Base-by-base conservation (phyloP, 225 moss, liverwort and hornwort genomes). In the Neckera pumila region DNA sequence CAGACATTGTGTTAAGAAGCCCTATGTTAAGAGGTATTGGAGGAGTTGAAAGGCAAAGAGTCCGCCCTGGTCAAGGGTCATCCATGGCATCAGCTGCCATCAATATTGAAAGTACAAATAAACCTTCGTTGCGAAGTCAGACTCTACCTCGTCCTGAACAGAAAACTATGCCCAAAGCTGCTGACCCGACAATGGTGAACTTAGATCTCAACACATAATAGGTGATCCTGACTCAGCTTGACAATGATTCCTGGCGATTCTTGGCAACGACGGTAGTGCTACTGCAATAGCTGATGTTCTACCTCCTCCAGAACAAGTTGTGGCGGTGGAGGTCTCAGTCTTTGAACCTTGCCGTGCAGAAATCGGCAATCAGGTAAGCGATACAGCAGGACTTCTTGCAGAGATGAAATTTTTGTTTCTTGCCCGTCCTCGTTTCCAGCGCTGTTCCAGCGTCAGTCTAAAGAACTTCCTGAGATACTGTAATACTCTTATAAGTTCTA, bases 251-350 rank as follows among this genome's bases (percentile, higher is more conserved):
- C 75, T 94, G 78, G 93, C 96, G 34, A 76, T 94, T 23, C 80
- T 97, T 61, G 93, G 89, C 79, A 91, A 93, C 70, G 94, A 95
- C 79, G 93, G 93, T 53, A 93, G 95, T 86, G 92, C 96, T 49
- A 85, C 92, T 81, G 95, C 95, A 71, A 92, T 92, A 81, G 93
- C 91, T 43, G 95, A 95, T 90, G 93, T 95, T 83, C 89, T 93
- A 62, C 96, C 96, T 80, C 87, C 92, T 84, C 93, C 94, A 84
- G 94, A 96, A 70, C 92, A 91, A 84, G 92, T 90, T 45, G 94
- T 94, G 86, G 96, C 90, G 82, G 92, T 95, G 69, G 94, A 96
- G 88, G 91, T 94, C 61, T 92, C 91, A 47, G 92, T 93, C n/a
- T 92, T 87, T 90, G 96, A 95, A 86, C 87, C 89, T 57, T 93